Conservation (phyloP, 768 basidiomycete genomes). For the Suillus cothurnatus region DNA sequence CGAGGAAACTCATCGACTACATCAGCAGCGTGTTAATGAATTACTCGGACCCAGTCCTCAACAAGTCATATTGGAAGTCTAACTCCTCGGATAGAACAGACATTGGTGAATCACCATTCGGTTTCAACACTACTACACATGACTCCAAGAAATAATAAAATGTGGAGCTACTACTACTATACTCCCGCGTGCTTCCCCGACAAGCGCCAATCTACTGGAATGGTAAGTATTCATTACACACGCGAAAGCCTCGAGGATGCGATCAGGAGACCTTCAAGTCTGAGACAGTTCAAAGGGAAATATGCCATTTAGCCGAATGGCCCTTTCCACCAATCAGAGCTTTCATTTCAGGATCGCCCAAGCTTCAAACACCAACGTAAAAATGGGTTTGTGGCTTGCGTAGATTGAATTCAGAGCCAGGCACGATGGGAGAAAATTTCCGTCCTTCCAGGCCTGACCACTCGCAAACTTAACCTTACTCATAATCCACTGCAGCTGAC, state of each 20-base stretch:
- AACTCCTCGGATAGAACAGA: slow-evolving; percentile 1
- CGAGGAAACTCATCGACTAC: neutral
- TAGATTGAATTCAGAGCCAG: neutral
- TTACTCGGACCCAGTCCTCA: neutral
- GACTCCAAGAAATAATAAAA: neutral
- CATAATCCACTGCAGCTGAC: slow-evolving; percentile 11
- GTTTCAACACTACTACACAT: neutral
- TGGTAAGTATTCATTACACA: slow-evolving; percentile 21
- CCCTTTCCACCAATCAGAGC: slow-evolving; percentile 3
- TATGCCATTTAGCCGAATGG: neutral
- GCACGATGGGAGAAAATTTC: slow-evolving; percentile 26
- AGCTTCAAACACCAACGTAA: slow-evolving; percentile 3
- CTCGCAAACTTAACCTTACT: slow-evolving; percentile 36
- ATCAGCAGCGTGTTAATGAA: neutral
- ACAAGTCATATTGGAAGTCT: slow-evolving; percentile 4
- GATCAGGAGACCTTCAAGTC: slow-evolving; percentile 22
- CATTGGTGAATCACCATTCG: neutral
- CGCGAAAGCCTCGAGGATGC: slow-evolving; percentile 38
- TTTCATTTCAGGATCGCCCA: neutral
- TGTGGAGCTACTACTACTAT: neutral
- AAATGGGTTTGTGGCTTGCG: slow-evolving; percentile 1
- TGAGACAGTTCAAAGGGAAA: neutral
- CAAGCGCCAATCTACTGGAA: slow-evolving; percentile 15
- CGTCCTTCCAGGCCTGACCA: slow-evolving; percentile 24
- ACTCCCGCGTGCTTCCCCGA: slow-evolving; percentile 8